phyloP scores from a whole-genome alignment of 208 protist genomes.

The Leptomonas seymouri region DNA sequence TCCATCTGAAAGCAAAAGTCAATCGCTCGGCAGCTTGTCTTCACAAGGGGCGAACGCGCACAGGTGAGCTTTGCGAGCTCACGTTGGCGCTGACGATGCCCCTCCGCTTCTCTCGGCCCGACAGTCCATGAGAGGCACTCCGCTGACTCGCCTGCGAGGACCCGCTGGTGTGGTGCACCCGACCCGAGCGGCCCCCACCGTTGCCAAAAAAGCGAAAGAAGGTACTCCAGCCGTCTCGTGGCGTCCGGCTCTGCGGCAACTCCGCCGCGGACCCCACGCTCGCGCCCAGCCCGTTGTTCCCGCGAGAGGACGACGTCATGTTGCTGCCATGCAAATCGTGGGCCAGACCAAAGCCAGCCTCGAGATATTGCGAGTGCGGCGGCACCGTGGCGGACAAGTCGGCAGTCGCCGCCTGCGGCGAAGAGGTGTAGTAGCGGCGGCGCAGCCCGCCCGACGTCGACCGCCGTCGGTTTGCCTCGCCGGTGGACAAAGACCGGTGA shows the following conservation, averaged over 20 bases:
- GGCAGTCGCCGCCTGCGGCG: neutral
- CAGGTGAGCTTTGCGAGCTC: conserved; percentile 16
- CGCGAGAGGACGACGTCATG: neutral
- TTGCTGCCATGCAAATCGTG: neutral
- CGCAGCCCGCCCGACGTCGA: conserved; percentile 3
- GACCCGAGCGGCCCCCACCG: neutral
- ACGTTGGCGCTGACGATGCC: conserved; percentile 1
- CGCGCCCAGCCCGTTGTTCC: conserved; percentile 10
- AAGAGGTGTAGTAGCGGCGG: conserved; percentile 11
- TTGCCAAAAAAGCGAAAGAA: conserved; percentile 14
- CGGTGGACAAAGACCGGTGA: neutral
- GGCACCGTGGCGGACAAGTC: neutral
- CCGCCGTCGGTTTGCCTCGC: neutral
- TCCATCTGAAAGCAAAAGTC: too few relatives aligned
- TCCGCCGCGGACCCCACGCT: neutral
- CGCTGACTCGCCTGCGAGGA: conserved; percentile 9
- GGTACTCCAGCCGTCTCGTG: conserved; percentile 6
- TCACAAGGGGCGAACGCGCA: neutral
- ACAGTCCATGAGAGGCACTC: neutral
- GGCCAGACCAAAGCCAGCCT: neutral
- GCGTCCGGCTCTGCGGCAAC: conserved; percentile 6
- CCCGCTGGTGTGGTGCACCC: conserved; percentile 8
- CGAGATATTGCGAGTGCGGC: conserved; percentile 22
- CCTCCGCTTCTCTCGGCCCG: neutral
- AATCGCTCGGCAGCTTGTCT: neutral